A percentile compares a stretch with the other conserved stretches of the same genome.
phyloP scores from a whole-genome alignment of 2,329 filamentous ascomycete species.

The Lachnellula cervina region DNA sequence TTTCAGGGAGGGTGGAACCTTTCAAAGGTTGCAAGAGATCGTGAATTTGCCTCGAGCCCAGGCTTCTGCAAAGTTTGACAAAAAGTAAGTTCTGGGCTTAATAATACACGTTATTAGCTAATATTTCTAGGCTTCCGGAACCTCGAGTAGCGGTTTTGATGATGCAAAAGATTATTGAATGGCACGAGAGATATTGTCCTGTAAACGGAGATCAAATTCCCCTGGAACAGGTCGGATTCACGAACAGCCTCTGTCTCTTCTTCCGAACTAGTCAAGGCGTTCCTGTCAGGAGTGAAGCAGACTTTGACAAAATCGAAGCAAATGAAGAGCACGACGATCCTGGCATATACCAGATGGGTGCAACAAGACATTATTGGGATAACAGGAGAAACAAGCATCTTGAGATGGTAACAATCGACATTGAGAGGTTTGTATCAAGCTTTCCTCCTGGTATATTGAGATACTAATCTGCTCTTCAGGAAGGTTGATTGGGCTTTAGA shows the following conservation, averaged over 20 bases:
- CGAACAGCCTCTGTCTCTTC: slow-evolving; percentile 23
- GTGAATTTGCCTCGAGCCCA: slow-evolving; percentile 18
- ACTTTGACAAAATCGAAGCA: slow-evolving; percentile 20
- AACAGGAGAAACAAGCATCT: slow-evolving; percentile 23
- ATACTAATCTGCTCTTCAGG: slow-evolving; percentile 11
- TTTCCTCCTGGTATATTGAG: not conserved
- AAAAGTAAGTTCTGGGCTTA: slow-evolving; percentile 21
- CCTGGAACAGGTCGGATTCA: slow-evolving; percentile 17
- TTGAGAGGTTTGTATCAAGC: slow-evolving; percentile 21
- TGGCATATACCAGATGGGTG: slow-evolving; percentile 22
- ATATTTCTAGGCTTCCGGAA: slow-evolving; percentile 15
- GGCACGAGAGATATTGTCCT: slow-evolving; percentile 17
- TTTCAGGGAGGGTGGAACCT: slow-evolving; percentile 16
- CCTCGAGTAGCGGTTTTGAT: slow-evolving; percentile 12
- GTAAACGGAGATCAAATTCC: not conserved
- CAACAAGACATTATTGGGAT: slow-evolving; percentile 18
- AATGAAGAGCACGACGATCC: slow-evolving; percentile 3
- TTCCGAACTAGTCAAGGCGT: slow-evolving; percentile 17
- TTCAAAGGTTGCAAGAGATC: slow-evolving; percentile 25
- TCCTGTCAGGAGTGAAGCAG: slow-evolving; percentile 24
- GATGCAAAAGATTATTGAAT: slow-evolving; percentile 13
- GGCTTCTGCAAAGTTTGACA: slow-evolving; percentile 23
- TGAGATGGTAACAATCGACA: slow-evolving; percentile 26
- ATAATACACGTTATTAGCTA: not conserved
- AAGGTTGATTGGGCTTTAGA: slow-evolving; percentile 29